These are phyloP conservation scores for Cladosporium sp. DNA, from an alignment of 2,329 filamentous ascomycete species.

Conservation along the genomic window DNA sequence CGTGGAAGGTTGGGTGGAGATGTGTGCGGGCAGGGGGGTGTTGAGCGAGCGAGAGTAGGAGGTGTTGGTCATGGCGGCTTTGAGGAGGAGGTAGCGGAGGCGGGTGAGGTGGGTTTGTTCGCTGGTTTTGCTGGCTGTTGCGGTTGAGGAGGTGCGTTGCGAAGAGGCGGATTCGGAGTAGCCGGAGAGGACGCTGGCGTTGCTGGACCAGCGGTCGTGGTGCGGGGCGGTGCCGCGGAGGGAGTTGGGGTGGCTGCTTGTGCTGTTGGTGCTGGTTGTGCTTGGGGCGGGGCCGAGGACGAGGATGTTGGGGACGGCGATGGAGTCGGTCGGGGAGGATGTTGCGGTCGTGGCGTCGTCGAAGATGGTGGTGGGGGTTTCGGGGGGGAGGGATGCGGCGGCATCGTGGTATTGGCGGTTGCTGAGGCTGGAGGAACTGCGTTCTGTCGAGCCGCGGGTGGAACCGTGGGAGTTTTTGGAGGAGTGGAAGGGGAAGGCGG, in stretches of 20 bases:
- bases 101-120: conserved; percentile 75
- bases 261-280: conserved; percentile 19
- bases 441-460: conserved; percentile 21
- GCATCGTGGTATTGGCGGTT: conserved; percentile 43
- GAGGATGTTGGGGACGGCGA: conserved; percentile 76
- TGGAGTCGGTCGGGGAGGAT: conserved; percentile 70
- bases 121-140: conserved; percentile 49
- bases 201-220: conserved; percentile 74
- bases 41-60: conserved; percentile 65
- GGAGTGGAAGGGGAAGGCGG: conserved; percentile 56
- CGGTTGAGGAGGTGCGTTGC: conserved; percentile 66
- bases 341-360: conserved; percentile 72
- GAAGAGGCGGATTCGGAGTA: conserved; percentile 63
- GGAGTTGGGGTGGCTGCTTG: conserved; percentile 15
- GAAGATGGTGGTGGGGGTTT: conserved; percentile 92
- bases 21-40: conserved; percentile 63
- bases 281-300: conserved; percentile 66
- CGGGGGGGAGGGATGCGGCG: conserved; percentile 52
- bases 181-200: conserved; percentile 66
- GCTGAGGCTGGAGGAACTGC: conserved; percentile 45
- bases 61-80: conserved; percentile 80
- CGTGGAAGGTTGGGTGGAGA: conserved; percentile 67
- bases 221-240: conserved; percentile 44
- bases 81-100: conserved; percentile 69
- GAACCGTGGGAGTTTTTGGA: conserved; percentile 12